Evolutionary conservation across 768 basidiomycete species (phyloP), one percentile per base, ranked within the genome.

Genomic region (Exidia glandulosa): DNA sequence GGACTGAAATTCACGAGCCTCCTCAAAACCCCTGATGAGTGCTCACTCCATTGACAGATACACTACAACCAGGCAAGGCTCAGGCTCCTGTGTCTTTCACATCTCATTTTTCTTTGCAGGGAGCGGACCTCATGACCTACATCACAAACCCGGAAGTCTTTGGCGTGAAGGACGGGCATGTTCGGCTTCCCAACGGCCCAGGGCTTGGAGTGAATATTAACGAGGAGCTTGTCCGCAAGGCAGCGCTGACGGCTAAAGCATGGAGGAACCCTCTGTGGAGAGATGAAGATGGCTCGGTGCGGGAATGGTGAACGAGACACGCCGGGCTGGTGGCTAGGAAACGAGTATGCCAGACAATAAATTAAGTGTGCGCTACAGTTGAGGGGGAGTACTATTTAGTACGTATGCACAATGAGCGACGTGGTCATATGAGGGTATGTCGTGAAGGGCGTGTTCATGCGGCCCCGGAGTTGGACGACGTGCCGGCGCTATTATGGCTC

Each of bases 121-220:
- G 50, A 27, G 80, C 80, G 45, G 86, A 88, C 67, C 74, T 86
- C 13, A 75, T 80, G 64, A 85, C 84, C 1, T 86, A 84, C 70
- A 68, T 87, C 47, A 67, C 65, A 58, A 70, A 72, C 60, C 70
- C 70, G 2, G 70, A 69, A 2, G 77, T 85, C 1, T 85, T 86
- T 64, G 68, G 73, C 3, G 77, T 86, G 13, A 71, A 73, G 41
- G 74, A 81, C 33, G 81, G 85, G 3, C 74, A 80, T 64, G 71
- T 86, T 59, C 66, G 73, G 29, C 70, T 76, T 23, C 71, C 81
- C 13, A 59, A 72, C 67, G 76, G 78, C 0, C 77, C 81, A 12
- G 85, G 85, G 6, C 72, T 87, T 6, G 86, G 85, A 5, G 79
- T 86, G 32, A 71, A 78, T 54, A 76, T 87, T 60, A 79, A 88